These are phyloP conservation scores for Dovyalis caffra DNA, from an alignment of 345 rosid species.

Conservation along the genomic window DNA sequence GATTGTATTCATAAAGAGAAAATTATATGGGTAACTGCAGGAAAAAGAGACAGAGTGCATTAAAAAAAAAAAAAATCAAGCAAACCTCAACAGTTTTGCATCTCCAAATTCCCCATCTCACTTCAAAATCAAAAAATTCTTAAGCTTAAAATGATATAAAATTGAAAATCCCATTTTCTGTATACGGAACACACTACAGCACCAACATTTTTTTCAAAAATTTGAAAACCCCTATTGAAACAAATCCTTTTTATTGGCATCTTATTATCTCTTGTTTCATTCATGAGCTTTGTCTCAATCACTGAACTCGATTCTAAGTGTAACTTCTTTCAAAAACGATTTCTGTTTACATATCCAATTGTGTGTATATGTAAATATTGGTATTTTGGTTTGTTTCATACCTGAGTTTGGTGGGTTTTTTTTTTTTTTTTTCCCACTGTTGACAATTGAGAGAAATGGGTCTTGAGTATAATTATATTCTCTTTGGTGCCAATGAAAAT, in stretches of 20 bases:
- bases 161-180: not conserved
- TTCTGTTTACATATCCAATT: not conserved
- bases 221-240: not conserved
- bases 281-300: not conserved
- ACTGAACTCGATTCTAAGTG: not conserved
- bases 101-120: not conserved
- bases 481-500: not conserved
- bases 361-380: not conserved
- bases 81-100: not conserved
- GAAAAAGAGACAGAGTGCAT: not conserved
- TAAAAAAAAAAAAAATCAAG: no score
- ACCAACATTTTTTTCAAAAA: not conserved
- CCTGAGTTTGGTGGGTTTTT: not conserved
- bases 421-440: not conserved
- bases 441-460: not conserved
- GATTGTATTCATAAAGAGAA: not conserved
- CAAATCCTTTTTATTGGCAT: not conserved
- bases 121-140: not conserved
- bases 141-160: not conserved
- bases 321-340: not conserved
- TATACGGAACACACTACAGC: not conserved
- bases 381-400: not conserved
- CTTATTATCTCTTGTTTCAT: not conserved
- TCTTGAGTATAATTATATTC: not conserved
- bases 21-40: not conserved